These are phyloP conservation scores for Aspergillus clavatus DNA, from an alignment of 2,329 filamentous ascomycete genomes.

Conservation along the genomic window DNA sequence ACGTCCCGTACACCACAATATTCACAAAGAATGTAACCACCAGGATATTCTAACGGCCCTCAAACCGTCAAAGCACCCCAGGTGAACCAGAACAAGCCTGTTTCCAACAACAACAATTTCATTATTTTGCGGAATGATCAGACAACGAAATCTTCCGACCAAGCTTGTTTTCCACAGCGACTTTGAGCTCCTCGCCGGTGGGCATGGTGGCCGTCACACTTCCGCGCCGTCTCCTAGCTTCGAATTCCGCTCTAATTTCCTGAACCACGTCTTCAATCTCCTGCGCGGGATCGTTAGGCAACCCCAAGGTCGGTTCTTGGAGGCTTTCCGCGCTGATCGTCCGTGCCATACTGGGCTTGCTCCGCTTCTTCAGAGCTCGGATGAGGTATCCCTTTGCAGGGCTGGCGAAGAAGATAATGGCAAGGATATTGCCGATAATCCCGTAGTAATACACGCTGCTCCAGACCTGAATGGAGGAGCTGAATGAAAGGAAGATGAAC, in stretches of 20 bases:
- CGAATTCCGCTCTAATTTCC: constrained; percentile 70
- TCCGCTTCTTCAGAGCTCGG: constrained; percentile 56
- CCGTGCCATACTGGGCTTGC: constrained; percentile 35
- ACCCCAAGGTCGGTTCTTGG: constrained; percentile 65
- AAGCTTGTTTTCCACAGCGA: constrained; percentile 47
- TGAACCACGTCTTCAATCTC: constrained; percentile 74
- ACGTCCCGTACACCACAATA: too few species aligned
- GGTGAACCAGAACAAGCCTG: too few species aligned
- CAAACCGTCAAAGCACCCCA: too few species aligned
- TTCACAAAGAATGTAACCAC: too few species aligned
- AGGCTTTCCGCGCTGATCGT: constrained; percentile 56
- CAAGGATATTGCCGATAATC: constrained; percentile 60
- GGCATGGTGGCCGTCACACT: constrained; percentile 43
- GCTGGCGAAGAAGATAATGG: constrained; percentile 72
- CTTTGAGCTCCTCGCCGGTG: constrained; percentile 48
- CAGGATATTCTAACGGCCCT: too few species aligned
- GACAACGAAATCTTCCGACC: constrained; percentile 45
- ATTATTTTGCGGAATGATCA: too few species aligned
- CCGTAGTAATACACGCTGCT: constrained; percentile 83
- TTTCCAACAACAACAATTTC: too few species aligned
- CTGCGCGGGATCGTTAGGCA: constrained; percentile 68
- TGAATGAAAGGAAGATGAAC: constrained; percentile 75
- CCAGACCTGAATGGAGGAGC: constrained; percentile 71
- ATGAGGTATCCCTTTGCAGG: constrained; percentile 63
- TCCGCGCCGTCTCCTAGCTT: constrained; percentile 51